Percentiles rank a stretch among this genome's conserved stretches.
Evolutionary conservation across 306 rosid genomes (phyloP).

Genomic region (Myrica gale): DNA sequence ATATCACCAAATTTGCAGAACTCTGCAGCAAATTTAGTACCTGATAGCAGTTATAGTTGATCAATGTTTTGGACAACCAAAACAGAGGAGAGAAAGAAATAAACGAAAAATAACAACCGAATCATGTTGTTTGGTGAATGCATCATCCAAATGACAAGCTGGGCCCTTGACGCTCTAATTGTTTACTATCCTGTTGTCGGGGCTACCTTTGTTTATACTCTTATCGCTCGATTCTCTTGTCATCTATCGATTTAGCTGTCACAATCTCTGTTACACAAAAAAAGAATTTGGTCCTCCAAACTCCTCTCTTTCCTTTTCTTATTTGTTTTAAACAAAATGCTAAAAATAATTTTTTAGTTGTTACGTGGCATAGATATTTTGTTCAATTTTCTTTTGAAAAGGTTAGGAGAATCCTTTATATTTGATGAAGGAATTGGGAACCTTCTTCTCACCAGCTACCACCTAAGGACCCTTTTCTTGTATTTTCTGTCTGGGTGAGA

Average conservation of each 20-base stretch:
- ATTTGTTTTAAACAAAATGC: neutral
- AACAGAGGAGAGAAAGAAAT: neutral
- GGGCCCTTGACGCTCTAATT: neutral
- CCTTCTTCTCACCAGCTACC: neutral
- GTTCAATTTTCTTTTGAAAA: constrained; percentile 10
- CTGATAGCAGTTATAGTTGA: too few relatives aligned
- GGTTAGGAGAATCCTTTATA: constrained; percentile 3
- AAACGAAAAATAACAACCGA: neutral
- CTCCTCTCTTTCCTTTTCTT: neutral
- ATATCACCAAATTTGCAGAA: neutral
- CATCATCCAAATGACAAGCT: neutral
- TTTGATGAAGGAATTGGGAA: neutral
- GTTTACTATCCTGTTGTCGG: constrained; percentile 7
- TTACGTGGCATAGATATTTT: too few relatives aligned
- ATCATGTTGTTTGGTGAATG: neutral
- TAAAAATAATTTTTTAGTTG: neutral
- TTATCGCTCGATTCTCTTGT: neutral
- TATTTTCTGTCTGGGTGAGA: neutral
- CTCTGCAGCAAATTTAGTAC: neutral
- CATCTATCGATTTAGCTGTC: neutral
- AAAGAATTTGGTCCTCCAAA: neutral
- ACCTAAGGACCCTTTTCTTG: neutral
- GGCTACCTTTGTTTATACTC: neutral
- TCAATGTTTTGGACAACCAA: too few relatives aligned
- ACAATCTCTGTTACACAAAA: neutral